Percentiles rank a stretch among this genome's conserved stretches.
These are phyloP conservation scores for Bretschneidera sinensis DNA, from an alignment of 345 rosid genomes.

Conservation along the genomic window DNA sequence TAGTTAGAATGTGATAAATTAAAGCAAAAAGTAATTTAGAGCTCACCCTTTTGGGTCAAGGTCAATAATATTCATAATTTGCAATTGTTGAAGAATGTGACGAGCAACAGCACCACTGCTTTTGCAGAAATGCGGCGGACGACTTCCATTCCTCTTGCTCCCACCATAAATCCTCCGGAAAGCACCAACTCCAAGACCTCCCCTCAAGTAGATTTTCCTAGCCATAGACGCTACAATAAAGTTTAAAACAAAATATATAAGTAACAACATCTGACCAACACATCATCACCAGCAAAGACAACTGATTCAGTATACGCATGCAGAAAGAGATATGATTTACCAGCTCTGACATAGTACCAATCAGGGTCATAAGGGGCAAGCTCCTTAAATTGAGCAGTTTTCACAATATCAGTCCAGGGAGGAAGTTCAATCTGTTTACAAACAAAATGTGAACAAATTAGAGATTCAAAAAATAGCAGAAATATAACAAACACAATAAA, in stretches of 20 bases:
- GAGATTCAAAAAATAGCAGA: no score
- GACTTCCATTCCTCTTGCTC: slow-evolving; percentile 81
- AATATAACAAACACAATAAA: no score
- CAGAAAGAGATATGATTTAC: slow-evolving; percentile 25
- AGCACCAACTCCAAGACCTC: slow-evolving; percentile 89
- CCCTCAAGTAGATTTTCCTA: slow-evolving; percentile 80
- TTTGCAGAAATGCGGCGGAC: slow-evolving; percentile 85
- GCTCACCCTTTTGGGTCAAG: slow-evolving; percentile 60
- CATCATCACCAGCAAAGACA: neutral
- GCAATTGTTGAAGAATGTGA: slow-evolving; percentile 78
- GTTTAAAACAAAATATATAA: neutral
- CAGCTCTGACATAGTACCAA: slow-evolving; percentile 84
- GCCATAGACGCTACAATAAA: slow-evolving; percentile 74
- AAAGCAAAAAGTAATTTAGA: no score
- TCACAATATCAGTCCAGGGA: slow-evolving; percentile 81
- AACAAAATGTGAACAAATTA: neutral
- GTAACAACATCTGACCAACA: neutral
- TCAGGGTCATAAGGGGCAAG: slow-evolving; percentile 94
- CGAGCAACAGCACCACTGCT: slow-evolving; percentile 87
- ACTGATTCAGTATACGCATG: no score
- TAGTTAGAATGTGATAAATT: no score
- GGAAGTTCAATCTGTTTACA: slow-evolving; percentile 75
- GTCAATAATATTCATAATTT: slow-evolving; percentile 60
- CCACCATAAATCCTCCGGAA: slow-evolving; percentile 80
- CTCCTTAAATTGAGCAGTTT: slow-evolving; percentile 74